Base-by-base conservation (phyloP, 805 yeast species). In the Kodamaea kaohsiungensis region DNA sequence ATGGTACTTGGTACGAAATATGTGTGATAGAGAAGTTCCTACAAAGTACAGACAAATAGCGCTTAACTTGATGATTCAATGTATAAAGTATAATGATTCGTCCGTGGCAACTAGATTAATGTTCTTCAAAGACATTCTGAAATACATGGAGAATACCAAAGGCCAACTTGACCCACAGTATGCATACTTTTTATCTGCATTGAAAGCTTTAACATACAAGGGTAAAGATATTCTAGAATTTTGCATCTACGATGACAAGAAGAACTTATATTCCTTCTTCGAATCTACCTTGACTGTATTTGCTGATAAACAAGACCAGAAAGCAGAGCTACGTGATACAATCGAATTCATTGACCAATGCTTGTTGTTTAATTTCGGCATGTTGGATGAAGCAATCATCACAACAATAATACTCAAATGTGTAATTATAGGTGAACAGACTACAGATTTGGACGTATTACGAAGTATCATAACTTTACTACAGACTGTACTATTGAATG, bases 1-100 rank as follows among this genome's bases (percentile, higher is more conserved):
- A 1, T 90, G 97, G 97, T 83, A 86, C 65, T 70, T 84, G 50
- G 86, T 87, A 0, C 72, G 81, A 55, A 82, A 78, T 49, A 68
- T 86, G 65, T 75, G 88, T 49, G 71, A 72, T 6, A 72, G 69
- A 15, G 66, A 75, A 2, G 69, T 86, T 25, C 66, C 63, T 38
- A 54, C 70, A 2, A 53, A 61, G 17, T 62, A 67, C 15, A 57
- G 80, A 54, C 68, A 78, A 33, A 78, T 80, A 0, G 85, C 86
- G 0, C 66, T 89, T 35, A 66, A 74, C 15, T 70, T 91, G 19
- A 66, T 89, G 62, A 63, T 69, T 6, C 74, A 76, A 49, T 87
- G 96, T 66, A 82, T 87, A 7, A 63, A 66, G 17, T 72, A 77
- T 38, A 84, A 83, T 55, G 86, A 83, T 43, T 70, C 76, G 13